Evolutionary conservation across 768 basidiomycete species (phyloP), one percentile per base, ranked within the genome.

Genomic region (Boletellus emodensis): DNA sequence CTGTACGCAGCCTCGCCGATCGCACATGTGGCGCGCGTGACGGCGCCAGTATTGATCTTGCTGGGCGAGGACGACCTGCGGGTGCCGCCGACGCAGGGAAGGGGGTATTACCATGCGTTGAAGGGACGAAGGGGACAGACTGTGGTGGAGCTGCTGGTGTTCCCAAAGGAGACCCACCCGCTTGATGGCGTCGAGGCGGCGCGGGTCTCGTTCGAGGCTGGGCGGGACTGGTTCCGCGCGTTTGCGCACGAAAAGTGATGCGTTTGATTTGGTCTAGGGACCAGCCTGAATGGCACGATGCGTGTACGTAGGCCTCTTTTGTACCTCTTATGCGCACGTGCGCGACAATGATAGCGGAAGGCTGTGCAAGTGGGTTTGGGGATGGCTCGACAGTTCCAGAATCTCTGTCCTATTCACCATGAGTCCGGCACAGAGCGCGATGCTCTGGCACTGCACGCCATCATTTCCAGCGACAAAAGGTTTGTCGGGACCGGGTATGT

Each of bases 61-160:
- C 66, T 88, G 11, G 87, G 87, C 0, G 74, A 75, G 9, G 72
- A 73, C 15, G 87, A 90, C 61, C 65, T 77, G 38, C 70, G 87
- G 0, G 86, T 85, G 5, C 75, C 82, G 5, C 79, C 84, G 0
- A 73, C 76, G 6, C 85, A 90, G 44, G 80, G 81, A 0, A 72
- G 74, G 48, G 75, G 74, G 7, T 85, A 80, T 61, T 90, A 84
- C 53, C 84, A 89, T 64, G 79, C 79, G 5, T 62, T 89, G 48
- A 85, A 80, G 60, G 79, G 72, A 7, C 48, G 57, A 13, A 63
- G 54, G 12, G 61, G 68, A 24, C 24, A 24, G 48, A 11, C 30
- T 8, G 65, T 70, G 6, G 78, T 84, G 14, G 80, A 84, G 42
- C 73, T 86, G 76, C 65, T 85, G 33, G 61, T 74, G 42, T 87